These are phyloP conservation scores for Ogataea parapolymorpha DNA, from an alignment of 805 yeast species.

Conservation along the genomic window DNA sequence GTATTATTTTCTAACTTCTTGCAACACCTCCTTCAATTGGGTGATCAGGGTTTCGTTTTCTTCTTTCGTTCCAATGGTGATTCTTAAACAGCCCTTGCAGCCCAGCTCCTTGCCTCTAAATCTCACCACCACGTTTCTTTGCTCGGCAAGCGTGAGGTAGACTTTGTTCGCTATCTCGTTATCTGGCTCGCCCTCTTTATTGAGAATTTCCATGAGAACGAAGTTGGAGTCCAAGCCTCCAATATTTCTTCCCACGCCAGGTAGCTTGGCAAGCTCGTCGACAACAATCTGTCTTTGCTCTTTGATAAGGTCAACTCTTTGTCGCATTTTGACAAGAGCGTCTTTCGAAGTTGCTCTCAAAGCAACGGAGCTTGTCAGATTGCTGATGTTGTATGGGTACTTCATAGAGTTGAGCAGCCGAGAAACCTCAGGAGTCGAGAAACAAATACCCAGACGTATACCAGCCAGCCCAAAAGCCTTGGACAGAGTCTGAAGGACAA, in stretches of 20 bases:
- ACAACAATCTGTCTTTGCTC: slow-evolving; percentile 56
- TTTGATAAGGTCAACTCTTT: slow-evolving; percentile 46
- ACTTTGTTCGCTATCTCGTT: slow-evolving; percentile 62
- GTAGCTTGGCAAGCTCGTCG: slow-evolving; percentile 48
- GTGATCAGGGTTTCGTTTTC: slow-evolving; percentile 63
- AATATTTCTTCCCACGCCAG: slow-evolving; percentile 66
- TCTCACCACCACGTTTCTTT: slow-evolving; percentile 78
- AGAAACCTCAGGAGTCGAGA: slow-evolving; percentile 57
- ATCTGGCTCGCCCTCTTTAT: slow-evolving; percentile 59
- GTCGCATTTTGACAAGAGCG: slow-evolving; percentile 59
- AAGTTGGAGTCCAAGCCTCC: slow-evolving; percentile 91
- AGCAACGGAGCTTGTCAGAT: slow-evolving; percentile 74
- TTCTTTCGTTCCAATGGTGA: slow-evolving; percentile 78
- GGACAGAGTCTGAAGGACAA: slow-evolving; percentile 87
- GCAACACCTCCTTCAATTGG: slow-evolving; percentile 24
- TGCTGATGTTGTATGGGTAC: slow-evolving; percentile 92
- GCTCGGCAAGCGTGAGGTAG: slow-evolving; percentile 68
- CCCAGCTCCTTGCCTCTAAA: slow-evolving; percentile 89
- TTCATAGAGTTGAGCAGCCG: slow-evolving; percentile 80
- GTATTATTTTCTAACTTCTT: slow-evolving; percentile 9
- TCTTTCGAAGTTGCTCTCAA: slow-evolving; percentile 60
- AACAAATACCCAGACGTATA: slow-evolving; percentile 83
- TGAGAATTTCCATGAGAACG: slow-evolving; percentile 67
- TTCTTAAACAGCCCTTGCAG: slow-evolving; percentile 82
- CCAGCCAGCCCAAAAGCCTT: slow-evolving; percentile 97